Percentiles rank a stretch among this genome's conserved stretches.
These are phyloP conservation scores for Rhodotorula sp. DNA, from an alignment of 1,284 basidiomycete species.

Conservation along the genomic window DNA sequence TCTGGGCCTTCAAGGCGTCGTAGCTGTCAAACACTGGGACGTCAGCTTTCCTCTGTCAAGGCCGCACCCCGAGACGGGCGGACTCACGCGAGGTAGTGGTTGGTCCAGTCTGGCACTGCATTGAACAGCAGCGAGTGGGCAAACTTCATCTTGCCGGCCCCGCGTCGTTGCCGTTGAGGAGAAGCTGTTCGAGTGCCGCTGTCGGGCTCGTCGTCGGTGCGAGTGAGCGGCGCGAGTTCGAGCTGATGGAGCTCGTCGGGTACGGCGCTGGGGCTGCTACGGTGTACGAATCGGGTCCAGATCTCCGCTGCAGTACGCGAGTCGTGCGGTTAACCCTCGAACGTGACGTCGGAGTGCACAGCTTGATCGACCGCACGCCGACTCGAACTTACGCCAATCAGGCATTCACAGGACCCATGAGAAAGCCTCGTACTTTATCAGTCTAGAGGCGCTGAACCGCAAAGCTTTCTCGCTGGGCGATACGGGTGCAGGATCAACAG, in stretches of 20 bases:
- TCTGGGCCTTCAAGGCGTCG: slow-evolving; percentile 77
- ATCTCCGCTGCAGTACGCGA: no score
- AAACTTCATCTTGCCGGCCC: slow-evolving; percentile 44
- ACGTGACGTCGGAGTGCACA: no score
- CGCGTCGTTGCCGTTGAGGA: background rate
- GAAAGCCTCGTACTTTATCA: no score
- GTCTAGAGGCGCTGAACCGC: no score
- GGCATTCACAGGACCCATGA: no score
- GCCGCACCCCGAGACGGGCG: background rate
- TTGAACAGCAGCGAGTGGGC: slow-evolving; percentile 84
- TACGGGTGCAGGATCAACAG: no score
- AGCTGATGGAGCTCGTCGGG: background rate
- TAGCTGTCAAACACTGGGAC: slow-evolving; percentile 56
- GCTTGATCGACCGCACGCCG: no score
- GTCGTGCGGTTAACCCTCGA: no score
- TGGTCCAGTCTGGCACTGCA: slow-evolving; percentile 90
- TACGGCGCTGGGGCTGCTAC: no score
- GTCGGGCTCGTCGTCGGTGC: background rate
- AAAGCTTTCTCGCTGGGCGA: no score
- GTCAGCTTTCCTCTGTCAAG: background rate
- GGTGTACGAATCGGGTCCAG: no score
- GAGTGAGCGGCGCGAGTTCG: slow-evolving; percentile 2
- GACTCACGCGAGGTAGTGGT: slow-evolving; percentile 80
- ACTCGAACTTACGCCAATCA: no score
- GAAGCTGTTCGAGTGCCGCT: background rate